A percentile compares a stretch with the other conserved stretches of the same genome.
Conservation (phyloP, 768 basidiomycete genomes). For the Kwoniella europaea region DNA sequence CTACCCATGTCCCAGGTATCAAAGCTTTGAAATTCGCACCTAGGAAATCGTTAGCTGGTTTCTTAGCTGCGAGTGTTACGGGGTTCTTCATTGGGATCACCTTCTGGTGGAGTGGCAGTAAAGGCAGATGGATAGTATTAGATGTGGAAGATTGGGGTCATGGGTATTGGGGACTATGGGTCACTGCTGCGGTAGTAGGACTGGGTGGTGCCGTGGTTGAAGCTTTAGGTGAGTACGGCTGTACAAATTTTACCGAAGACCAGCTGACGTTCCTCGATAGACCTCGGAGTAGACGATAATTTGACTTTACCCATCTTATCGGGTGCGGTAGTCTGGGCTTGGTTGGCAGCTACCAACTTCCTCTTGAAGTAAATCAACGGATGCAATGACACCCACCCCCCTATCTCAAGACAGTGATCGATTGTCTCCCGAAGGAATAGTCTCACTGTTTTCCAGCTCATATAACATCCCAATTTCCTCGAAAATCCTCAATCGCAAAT, state of each 20-base stretch:
- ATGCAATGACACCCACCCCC: too few species aligned
- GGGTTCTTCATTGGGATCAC: conserved; percentile 70
- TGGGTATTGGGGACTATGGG: conserved; percentile 61
- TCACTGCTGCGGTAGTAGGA: conserved; percentile 69
- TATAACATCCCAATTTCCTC: too few species aligned
- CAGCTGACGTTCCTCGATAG: conserved; percentile 59
- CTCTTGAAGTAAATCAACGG: conserved; percentile 33
- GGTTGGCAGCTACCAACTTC: conserved; percentile 50
- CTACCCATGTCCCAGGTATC: conserved; percentile 60
- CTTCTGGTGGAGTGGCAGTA: conserved; percentile 66
- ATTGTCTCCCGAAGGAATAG: too few species aligned
- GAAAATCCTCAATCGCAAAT: too few species aligned
- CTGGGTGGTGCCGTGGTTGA: conserved; percentile 84
- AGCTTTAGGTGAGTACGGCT: conserved; percentile 71
- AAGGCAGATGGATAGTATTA: conserved; percentile 49
- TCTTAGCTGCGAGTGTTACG: conserved; percentile 75
- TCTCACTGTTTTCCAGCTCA: too few species aligned
- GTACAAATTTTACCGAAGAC: not conserved
- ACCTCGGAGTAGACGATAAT: conserved; percentile 88
- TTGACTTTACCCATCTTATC: conserved; percentile 85
- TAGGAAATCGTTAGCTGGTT: conserved; percentile 83
- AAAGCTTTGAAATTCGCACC: conserved; percentile 71
- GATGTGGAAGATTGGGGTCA: conserved; percentile 26
- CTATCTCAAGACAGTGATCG: too few species aligned
- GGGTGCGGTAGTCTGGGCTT: conserved; percentile 71